phyloP scores from a whole-genome alignment of 805 yeast species.

The Blastobotrys chiropterorum region DNA sequence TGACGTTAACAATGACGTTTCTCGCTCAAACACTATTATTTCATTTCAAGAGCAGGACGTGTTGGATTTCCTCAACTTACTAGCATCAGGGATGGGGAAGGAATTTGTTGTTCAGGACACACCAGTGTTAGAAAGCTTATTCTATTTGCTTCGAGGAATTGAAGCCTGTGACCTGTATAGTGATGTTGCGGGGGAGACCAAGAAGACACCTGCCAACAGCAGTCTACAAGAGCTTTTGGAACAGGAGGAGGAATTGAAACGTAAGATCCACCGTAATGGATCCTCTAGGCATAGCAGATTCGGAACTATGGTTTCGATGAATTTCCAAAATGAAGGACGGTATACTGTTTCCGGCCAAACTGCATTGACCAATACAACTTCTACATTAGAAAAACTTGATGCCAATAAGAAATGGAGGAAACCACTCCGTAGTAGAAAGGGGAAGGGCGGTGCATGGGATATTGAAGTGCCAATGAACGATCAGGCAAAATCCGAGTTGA shows the following conservation, averaged over 20 bases:
- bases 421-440: constrained; percentile 20
- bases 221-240: constrained; percentile 43
- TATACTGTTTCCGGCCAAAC: constrained; percentile 70
- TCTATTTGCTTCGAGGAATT: constrained; percentile 54
- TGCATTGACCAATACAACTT: constrained; percentile 44
- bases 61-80: constrained; percentile 61
- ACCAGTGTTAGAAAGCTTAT: constrained; percentile 63
- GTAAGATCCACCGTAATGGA: constrained; percentile 41
- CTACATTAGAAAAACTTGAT: constrained; percentile 61
- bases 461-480: constrained; percentile 19
- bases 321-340: constrained; percentile 51
- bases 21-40: constrained; percentile 49
- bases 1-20: constrained; percentile 62
- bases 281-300: constrained; percentile 83
- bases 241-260: constrained; percentile 53
- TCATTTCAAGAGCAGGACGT: constrained; percentile 68
- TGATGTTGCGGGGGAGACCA: neutral
- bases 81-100: constrained; percentile 56
- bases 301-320: constrained; percentile 76
- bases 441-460: constrained; percentile 20
- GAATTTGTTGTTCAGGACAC: constrained; percentile 62
- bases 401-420: constrained; percentile 59
- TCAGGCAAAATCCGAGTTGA: constrained; percentile 30
- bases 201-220: neutral
- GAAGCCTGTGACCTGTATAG: constrained; percentile 30